These are phyloP conservation scores for Microthlaspi erraticum DNA, from an alignment of 345 rosid genomes.

Conservation along the genomic window DNA sequence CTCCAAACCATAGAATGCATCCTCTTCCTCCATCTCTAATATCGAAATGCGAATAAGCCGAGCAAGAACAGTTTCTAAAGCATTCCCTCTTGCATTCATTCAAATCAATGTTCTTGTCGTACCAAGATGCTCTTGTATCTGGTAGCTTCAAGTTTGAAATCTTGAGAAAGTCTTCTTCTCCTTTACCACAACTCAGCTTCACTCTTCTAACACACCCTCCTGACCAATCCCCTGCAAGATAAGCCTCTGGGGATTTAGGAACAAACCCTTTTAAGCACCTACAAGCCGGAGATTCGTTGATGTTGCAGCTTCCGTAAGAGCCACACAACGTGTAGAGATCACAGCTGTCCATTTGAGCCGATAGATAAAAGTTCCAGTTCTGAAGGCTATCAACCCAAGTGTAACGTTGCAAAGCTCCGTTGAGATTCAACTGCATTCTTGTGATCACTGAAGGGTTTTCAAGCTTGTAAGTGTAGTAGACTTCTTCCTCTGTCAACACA, in stretches of 20 bases:
- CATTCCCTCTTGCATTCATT: conserved; percentile 53
- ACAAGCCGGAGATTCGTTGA: conserved; percentile 80
- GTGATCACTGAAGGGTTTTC: conserved; percentile 49
- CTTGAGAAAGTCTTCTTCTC: conserved; percentile 60
- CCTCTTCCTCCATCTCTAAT: conserved; percentile 53
- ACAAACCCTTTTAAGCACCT: conserved; percentile 66
- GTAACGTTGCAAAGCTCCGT: conserved; percentile 57
- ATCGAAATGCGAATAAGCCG: conserved; percentile 53
- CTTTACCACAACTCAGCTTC: conserved; percentile 48
- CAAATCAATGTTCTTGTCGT: conserved; percentile 46
- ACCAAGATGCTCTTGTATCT: conserved; percentile 54
- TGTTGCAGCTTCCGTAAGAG: conserved; percentile 75
- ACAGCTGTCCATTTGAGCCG: conserved; percentile 86
- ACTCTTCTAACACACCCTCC: conserved; percentile 71
- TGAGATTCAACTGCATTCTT: conserved; percentile 55
- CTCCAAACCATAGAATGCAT: conserved; percentile 61
- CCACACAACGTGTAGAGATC: conserved; percentile 73
- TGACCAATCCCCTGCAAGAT: conserved; percentile 66
- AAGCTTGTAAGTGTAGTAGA: conserved; percentile 48
- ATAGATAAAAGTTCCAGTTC: conserved; percentile 73
- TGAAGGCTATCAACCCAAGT: conserved; percentile 62
- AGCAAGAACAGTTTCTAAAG: conserved; percentile 55
- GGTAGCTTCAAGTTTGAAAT: conserved; percentile 75
- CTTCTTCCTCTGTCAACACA: conserved; percentile 37
- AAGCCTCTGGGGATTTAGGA: conserved; percentile 60